Evolutionary conservation across 805 yeast genomes (phyloP).

Genomic region (Candida argentea): DNA sequence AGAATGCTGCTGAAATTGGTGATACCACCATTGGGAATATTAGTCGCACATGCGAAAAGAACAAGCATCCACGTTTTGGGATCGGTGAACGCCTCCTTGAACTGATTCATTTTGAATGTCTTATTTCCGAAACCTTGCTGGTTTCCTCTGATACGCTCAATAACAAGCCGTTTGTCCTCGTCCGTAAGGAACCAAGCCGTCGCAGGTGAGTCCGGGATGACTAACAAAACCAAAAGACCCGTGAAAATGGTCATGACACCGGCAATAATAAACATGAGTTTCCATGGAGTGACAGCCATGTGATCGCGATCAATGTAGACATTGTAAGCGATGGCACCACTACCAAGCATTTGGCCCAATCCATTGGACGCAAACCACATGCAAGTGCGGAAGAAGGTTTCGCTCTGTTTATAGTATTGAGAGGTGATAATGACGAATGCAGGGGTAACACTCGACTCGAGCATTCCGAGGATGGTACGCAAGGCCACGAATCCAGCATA

Average conservation of each 20-base stretch:
- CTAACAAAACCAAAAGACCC: constrained; percentile 37
- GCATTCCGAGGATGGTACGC: constrained; percentile 28
- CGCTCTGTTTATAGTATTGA: constrained; percentile 25
- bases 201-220: constrained; percentile 51
- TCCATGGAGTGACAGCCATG: constrained; percentile 47
- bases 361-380: constrained; percentile 29
- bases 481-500: constrained; percentile 30
- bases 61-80: constrained; percentile 25
- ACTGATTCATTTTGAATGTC: constrained; percentile 26
- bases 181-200: constrained; percentile 16
- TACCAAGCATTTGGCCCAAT: constrained; percentile 33
- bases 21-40: constrained; percentile 29
- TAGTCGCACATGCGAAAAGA: constrained; percentile 14
- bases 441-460: constrained; percentile 31
- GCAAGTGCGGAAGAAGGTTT: constrained; percentile 24
- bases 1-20: constrained; percentile 27
- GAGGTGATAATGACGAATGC: constrained; percentile 27
- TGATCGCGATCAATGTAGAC: constrained; percentile 20
- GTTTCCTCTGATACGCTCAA: constrained; percentile 40
- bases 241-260: constrained; percentile 49
- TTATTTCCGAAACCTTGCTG: constrained; percentile 35
- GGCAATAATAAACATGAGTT: constrained; percentile 44
- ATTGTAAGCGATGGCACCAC: constrained; percentile 40
- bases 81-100: constrained; percentile 25
- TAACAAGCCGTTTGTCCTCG: constrained; percentile 24